Evolutionary conservation across 2,329 filamentous ascomycete species (phyloP), one percentile per base, ranked within the genome.

Genomic region (Venturiaceae sp.): DNA sequence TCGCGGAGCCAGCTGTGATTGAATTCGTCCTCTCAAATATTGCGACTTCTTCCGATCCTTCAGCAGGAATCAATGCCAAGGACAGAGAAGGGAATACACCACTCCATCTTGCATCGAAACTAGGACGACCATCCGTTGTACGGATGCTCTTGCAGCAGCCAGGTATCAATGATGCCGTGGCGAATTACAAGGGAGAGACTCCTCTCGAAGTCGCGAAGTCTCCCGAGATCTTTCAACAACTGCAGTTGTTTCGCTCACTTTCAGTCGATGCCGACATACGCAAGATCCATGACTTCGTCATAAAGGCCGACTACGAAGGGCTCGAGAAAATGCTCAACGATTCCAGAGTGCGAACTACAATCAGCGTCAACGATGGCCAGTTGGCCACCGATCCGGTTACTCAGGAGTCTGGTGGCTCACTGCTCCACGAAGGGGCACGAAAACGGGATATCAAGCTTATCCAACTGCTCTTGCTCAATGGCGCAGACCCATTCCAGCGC

Each of bases 61-160:
- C 74, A 44, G 77, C 95, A 58, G 91, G 97, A 68, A 77, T 97
- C 70, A 99, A 97, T 71, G 86, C 88, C 41, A 85, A 88, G 61
- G 94, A 99, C 73, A 87, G 88, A 64, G 92, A 97, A 66, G 94
- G 94, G 61, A 99, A 97, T 71, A 96, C 92, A 1, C 86, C 94
- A 23, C 81, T 99, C 56, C 92, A 97, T 71, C 74, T 97, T 37
- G 94, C 94, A 8, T 88, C 92, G 32, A 80, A 83, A 58, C 85
- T 97, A 57, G 92, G 92, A 13, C 84, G 94, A 47, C 83, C 83
- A 0, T 82, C 87, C 2, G 82, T 96, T 7, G 92, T 99, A 58
- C 86, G 87, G 62, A 80, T 96, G 60, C 78, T 99, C 55, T 80
- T 99, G 28, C 89, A 92, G 55, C 87, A 90, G 64, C 83, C 85